Conservation (phyloP, 2,329 filamentous ascomycete genomes). For the Sporothrix humicola region DNA sequence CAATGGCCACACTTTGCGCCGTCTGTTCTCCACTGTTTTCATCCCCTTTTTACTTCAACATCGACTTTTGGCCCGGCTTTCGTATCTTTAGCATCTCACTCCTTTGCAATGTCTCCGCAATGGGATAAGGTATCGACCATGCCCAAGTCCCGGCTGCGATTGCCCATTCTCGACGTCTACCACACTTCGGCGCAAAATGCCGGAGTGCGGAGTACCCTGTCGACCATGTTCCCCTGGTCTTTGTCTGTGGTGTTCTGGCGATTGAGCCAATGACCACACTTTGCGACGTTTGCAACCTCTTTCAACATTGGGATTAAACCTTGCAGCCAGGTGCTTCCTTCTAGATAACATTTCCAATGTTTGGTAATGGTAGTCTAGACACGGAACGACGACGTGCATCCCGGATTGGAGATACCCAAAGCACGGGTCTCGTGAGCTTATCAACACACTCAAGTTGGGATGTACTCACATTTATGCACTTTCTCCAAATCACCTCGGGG, state of each 20-base stretch:
- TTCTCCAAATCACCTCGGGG: background rate
- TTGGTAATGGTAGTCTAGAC: background rate
- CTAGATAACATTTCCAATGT: constrained; percentile 4
- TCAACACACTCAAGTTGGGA: constrained; percentile 13
- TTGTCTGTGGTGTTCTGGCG: background rate
- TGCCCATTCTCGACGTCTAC: background rate
- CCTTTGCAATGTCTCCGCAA: no score
- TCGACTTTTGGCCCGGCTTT: background rate
- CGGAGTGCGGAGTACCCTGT: constrained; percentile 23
- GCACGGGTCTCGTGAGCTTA: background rate
- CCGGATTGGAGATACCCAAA: background rate
- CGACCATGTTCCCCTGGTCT: background rate
- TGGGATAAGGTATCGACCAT: no score
- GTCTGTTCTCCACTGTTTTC: background rate
- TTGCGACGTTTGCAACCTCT: constrained; percentile 7
- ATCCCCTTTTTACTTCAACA: background rate
- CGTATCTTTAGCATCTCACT: constrained; percentile 18
- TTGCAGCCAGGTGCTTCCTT: background rate
- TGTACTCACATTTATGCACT: background rate
- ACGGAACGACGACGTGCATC: background rate
- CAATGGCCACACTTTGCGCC: constrained; percentile 27
- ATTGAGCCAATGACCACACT: constrained; percentile 21
- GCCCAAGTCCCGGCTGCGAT: no score
- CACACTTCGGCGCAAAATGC: constrained; percentile 20
- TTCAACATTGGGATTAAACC: background rate